Evolutionary conservation across 1,284 basidiomycete genomes (phyloP).

Genomic region (Athelia sp.): DNA sequence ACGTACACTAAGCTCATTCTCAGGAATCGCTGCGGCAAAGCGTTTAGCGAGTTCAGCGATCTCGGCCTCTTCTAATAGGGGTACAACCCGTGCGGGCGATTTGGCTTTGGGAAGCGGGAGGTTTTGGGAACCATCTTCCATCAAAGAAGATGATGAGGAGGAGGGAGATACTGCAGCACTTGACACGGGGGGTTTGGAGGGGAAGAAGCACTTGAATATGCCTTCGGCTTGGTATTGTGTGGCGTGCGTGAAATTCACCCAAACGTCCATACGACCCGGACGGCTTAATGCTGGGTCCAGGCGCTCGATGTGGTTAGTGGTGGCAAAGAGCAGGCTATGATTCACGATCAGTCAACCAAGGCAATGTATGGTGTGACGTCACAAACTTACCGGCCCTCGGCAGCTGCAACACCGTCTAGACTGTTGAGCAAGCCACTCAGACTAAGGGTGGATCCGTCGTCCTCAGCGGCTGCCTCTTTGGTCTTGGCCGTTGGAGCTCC

Average conservation of each 20-base stretch:
- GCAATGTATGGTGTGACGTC: background rate
- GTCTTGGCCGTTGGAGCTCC: conserved; percentile 53
- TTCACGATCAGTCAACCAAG: conserved; percentile 5
- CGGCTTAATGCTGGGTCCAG: conserved; percentile 78
- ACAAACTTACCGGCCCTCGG: conserved; percentile 71
- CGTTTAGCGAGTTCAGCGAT: conserved; percentile 69
- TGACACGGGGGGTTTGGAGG: conserved; percentile 41
- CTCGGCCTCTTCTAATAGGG: conserved; percentile 66
- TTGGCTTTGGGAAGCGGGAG: conserved; percentile 66
- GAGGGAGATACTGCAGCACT: conserved; percentile 18
- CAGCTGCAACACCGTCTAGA: conserved; percentile 82
- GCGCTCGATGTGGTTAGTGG: conserved; percentile 83
- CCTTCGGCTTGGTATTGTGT: conserved; percentile 85
- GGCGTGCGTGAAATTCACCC: conserved; percentile 84
- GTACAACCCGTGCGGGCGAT: conserved; percentile 49
- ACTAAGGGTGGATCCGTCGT: conserved; percentile 75
- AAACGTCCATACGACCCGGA: conserved; percentile 83
- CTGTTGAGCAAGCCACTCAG: conserved; percentile 79
- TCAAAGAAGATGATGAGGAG: conserved; percentile 21
- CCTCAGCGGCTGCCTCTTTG: conserved; percentile 34
- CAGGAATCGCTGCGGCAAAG: conserved; percentile 73
- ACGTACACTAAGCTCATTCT: conserved; percentile 77
- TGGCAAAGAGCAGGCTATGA: conserved; percentile 69
- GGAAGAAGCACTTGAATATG: conserved; percentile 91
- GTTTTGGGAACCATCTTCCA: conserved; percentile 54